Evolutionary conservation across 129 eudicot genomes (phyloP), one percentile per base, ranked within the genome.

Genomic region (Artemisia argyi): DNA sequence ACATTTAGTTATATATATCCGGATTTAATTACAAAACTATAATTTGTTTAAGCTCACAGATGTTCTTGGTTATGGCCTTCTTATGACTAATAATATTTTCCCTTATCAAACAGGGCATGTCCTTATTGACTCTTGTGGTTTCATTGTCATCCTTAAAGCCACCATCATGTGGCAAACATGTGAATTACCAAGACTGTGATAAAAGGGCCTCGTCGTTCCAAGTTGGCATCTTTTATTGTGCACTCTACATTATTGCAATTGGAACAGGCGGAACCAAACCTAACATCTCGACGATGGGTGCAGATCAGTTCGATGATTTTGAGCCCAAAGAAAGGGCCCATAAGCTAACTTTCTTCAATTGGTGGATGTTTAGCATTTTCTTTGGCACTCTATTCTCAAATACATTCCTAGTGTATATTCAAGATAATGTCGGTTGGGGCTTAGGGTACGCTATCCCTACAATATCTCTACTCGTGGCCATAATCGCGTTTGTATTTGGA

Each of bases 181-280:
- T 81, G 69, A 78, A 69, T 55, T 77, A 73, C 52, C 75, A 24
- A 6, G 81, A 81, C 48, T 85, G 91, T 13, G 73, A 73, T 20
- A 81, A 81, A 74, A 73, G 76, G 60, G 84, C 91, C 17, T 73
- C 96, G 2, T 1, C 88, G 0, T 64, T 82, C 13, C 96, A 89
- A 77, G 16, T 84, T 5, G 92, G 85, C 6, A 57, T 86, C 35
- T 89, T 89, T 81, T 89, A 79, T 66, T 68, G 72, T 3, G 87
- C 92, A 0, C 71, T 89, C 54, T 86, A 89, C 82, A 84, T 82
- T 39, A 77, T 89, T 7, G 96, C 96, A 39, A 15, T 86, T 0
- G 96, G 96, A 35, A 82, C 92, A 0, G 96, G 92, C 56, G 96
- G 92, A 54, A 89, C 96, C 76, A 89, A 89, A 81, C 96, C 96